Evolutionary conservation across 208 protist species (phyloP).

Genomic region (Trypanosoma boissoni): DNA sequence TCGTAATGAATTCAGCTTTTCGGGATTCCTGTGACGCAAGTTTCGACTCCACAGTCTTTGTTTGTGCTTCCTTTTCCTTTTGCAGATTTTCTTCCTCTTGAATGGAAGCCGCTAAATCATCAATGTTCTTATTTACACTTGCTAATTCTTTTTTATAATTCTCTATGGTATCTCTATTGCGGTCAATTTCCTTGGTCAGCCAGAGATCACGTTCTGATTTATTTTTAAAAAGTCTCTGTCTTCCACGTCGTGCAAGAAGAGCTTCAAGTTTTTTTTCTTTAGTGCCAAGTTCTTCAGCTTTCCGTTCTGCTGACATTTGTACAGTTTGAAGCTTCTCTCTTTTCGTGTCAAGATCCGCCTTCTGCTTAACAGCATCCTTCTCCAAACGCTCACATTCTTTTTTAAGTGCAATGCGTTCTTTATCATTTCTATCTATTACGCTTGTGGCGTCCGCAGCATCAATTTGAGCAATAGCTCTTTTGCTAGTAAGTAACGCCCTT

Average conservation of each 20-base stretch:
- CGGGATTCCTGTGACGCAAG: conserved; percentile 37
- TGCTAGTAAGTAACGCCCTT: conserved; percentile 35
- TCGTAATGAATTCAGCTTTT: conserved; percentile 27
- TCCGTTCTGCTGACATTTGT: conserved; percentile 32
- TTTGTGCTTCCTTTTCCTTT: conserved; percentile 27
- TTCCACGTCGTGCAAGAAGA: conserved; percentile 87
- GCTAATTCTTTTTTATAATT: conserved; percentile 46
- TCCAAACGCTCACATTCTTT: conserved; percentile 60
- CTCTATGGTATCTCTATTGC: conserved; percentile 51
- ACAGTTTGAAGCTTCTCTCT: conserved; percentile 22
- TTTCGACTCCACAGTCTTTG: conserved; percentile 46
- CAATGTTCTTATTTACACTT: conserved; percentile 36
- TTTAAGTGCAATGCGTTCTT: conserved; percentile 41
- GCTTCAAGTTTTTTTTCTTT: conserved; percentile 58
- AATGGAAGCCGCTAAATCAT: conserved; percentile 20
- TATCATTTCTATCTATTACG: conserved; percentile 33
- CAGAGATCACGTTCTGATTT: conserved; percentile 88
- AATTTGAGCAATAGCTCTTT: conserved; percentile 65
- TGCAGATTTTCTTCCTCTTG: conserved; percentile 23
- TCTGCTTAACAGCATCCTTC: conserved; percentile 30
- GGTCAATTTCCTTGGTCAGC: conserved; percentile 79
- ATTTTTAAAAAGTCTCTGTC: conserved; percentile 89
- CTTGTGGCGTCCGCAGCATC: conserved; percentile 55
- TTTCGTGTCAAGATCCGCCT: conserved; percentile 37
- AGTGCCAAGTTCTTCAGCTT: conserved; percentile 37